phyloP scores from a whole-genome alignment of 345 rosid species.

The Carallia brachiata region DNA sequence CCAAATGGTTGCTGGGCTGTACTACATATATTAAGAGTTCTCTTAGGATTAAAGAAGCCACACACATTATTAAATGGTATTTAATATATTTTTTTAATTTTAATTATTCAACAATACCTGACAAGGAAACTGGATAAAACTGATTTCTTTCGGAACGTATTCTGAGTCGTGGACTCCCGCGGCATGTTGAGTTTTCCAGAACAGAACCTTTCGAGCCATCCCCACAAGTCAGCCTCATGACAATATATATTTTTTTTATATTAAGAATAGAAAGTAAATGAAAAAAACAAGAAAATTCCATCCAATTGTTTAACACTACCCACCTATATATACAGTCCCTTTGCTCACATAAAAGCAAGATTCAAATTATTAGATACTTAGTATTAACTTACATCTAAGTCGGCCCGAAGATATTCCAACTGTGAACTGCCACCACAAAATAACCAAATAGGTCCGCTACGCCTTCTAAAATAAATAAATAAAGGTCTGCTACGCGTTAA shows the following conservation, averaged over 20 bases:
- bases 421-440: no score
- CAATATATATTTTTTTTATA: neutral
- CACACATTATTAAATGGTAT: no score
- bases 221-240: slow-evolving; percentile 25
- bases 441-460: no score
- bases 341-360: neutral
- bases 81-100: no score
- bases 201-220: slow-evolving; percentile 30
- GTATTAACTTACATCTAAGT: no score
- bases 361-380: neutral
- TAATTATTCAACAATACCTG: no score
- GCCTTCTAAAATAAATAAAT: no score
- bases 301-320: neutral
- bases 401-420: no score
- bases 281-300: neutral
- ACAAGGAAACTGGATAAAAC: neutral
- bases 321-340: neutral
- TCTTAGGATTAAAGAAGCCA: no score
- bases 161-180: neutral
- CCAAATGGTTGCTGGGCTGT: no score
- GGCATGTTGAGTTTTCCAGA: slow-evolving; percentile 2
- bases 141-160: neutral
- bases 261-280: neutral
- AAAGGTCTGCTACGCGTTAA: no score
- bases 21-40: no score